These are phyloP conservation scores for Jaapia argillacea DNA, from an alignment of 768 basidiomycete species.

Conservation along the genomic window DNA sequence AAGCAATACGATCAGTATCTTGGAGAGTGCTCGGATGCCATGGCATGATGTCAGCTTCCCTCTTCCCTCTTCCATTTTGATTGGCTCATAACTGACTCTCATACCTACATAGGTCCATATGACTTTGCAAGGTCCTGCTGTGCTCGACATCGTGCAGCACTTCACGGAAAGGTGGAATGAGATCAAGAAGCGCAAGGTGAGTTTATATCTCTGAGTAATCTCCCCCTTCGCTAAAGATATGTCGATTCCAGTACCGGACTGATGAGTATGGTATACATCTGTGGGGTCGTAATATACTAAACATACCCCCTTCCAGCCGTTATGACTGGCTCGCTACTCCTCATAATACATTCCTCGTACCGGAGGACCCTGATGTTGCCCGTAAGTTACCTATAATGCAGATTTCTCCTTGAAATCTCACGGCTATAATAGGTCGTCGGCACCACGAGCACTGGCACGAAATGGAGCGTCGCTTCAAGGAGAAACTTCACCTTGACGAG, in stretches of 20 bases:
- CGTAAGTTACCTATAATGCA: conserved; percentile 39
- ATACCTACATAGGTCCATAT: conserved; percentile 53
- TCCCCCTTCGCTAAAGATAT: too few species aligned
- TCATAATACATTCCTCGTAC: conserved; percentile 50
- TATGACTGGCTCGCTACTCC: conserved; percentile 73
- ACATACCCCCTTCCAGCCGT: conserved; percentile 22
- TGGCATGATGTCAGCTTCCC: conserved; percentile 81
- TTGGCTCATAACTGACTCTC: conserved; percentile 1
- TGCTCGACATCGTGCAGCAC: conserved; percentile 89
- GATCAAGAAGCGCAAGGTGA: conserved; percentile 72
- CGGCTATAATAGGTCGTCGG: conserved; percentile 48
- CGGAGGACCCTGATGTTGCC: conserved; percentile 58
- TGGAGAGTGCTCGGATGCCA: conserved; percentile 75
- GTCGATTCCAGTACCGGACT: conserved; percentile 17
- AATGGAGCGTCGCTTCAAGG: conserved; percentile 14
- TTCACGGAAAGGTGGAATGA: conserved; percentile 92
- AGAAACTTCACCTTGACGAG: conserved; percentile 18
- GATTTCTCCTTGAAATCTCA: too few species aligned
- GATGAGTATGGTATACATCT: conserved; percentile 8
- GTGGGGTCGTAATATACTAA: neutral
- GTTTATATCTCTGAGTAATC: too few species aligned
- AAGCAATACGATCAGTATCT: conserved; percentile 55
- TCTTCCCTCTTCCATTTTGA: too few species aligned
- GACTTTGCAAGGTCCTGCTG: conserved; percentile 72
- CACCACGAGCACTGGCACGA: conserved; percentile 51